phyloP scores from a whole-genome alignment of 768 basidiomycete species.

The Scleroderma bovista region DNA sequence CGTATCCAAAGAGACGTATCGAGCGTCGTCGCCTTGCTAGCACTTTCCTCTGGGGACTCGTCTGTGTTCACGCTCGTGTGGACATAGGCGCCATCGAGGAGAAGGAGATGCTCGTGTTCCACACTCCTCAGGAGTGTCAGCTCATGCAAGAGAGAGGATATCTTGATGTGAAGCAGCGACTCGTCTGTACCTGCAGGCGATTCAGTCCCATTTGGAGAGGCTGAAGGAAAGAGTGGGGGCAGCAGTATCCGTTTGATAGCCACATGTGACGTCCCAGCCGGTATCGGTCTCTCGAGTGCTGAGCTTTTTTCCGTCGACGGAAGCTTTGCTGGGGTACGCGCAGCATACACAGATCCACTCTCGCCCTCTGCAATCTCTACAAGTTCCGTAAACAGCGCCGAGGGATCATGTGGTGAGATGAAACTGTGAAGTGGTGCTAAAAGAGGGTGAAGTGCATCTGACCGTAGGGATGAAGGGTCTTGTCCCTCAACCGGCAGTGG shows the following conservation, averaged over 20 bases:
- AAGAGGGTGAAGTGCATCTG: not conserved
- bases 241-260: slow-evolving; percentile 75
- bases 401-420: slow-evolving; percentile 63
- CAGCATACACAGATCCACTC: slow-evolving; percentile 63
- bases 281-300: slow-evolving; percentile 18
- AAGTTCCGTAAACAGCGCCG: slow-evolving; percentile 57
- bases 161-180: slow-evolving; percentile 47
- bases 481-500: slow-evolving; percentile 40
- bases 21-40: slow-evolving; percentile 3
- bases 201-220: slow-evolving; percentile 4
- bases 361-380: slow-evolving; percentile 83
- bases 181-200: slow-evolving; percentile 13
- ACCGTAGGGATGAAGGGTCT: slow-evolving; percentile 35
- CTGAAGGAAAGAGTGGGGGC: slow-evolving; percentile 21
- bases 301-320: not conserved
- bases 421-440: slow-evolving; percentile 41
- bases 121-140: slow-evolving; percentile 51
- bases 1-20: slow-evolving; percentile 75
- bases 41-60: not conserved
- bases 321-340: slow-evolving; percentile 22
- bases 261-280: slow-evolving; percentile 39
- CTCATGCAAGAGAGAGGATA: slow-evolving; percentile 59
- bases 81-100: slow-evolving; percentile 67
- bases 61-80: slow-evolving; percentile 35
- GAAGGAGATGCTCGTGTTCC: slow-evolving; percentile 56